Evolutionary conservation across 768 basidiomycete species (phyloP).

Genomic region (Nevesoporus exiguus): DNA sequence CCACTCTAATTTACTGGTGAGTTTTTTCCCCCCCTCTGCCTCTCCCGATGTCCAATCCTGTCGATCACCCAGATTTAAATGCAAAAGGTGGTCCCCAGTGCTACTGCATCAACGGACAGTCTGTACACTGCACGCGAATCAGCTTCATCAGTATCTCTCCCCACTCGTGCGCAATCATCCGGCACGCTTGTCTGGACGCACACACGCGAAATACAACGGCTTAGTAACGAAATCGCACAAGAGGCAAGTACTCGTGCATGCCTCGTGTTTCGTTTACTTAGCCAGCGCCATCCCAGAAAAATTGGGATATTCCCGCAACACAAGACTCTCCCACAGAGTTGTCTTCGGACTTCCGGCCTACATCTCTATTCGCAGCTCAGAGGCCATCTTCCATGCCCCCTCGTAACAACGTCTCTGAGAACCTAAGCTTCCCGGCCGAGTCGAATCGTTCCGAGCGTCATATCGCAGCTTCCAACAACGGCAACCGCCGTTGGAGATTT

Average conservation of each 20-base stretch:
- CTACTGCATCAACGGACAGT: conserved; percentile 40
- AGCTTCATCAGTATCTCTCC: conserved; percentile 30
- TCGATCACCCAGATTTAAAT: conserved; percentile 50
- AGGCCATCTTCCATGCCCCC: conserved; percentile 47
- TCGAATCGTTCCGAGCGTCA: conserved; percentile 38
- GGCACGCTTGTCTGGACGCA: conserved; percentile 48
- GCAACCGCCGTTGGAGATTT: conserved; percentile 56
- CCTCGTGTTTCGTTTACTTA: conserved; percentile 25
- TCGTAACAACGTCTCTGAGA: conserved; percentile 36
- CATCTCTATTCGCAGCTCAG: conserved; percentile 35
- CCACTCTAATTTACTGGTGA: conserved; percentile 47
- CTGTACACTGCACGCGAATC: conserved; percentile 37
- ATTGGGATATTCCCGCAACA: conserved; percentile 44
- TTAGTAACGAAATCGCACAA: conserved; percentile 36
- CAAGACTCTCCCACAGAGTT: conserved; percentile 39
- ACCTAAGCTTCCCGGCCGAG: conserved; percentile 16
- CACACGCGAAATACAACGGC: conserved; percentile 38
- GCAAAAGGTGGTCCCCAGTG: conserved; percentile 64
- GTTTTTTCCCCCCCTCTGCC: conserved; percentile 21
- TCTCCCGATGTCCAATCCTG: conserved; percentile 21
- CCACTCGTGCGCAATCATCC: conserved; percentile 30
- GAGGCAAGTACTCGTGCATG: conserved; percentile 40
- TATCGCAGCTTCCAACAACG: conserved; percentile 34
- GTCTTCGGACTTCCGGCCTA: conserved; percentile 30
- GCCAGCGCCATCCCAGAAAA: conserved; percentile 31